These are phyloP conservation scores for Asterella californica DNA, from an alignment of 225 moss, liverwort and hornwort genomes.

Conservation along the genomic window DNA sequence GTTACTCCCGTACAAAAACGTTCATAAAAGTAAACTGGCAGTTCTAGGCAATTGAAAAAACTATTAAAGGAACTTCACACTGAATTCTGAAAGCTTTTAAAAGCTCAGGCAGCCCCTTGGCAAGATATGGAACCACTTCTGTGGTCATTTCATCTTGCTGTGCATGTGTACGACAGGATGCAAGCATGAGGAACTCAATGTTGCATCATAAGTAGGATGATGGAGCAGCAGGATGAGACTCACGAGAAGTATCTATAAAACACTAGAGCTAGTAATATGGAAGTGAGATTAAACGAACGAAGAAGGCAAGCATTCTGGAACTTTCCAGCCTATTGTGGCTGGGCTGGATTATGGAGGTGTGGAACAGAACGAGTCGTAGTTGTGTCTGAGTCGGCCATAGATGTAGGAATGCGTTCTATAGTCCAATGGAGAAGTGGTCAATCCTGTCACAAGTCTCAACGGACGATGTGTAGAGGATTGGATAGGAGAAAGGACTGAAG, in stretches of 20 bases:
- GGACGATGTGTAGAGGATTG: not conserved
- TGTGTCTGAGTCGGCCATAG: not conserved
- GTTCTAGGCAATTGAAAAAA: no score
- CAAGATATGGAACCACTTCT: no score
- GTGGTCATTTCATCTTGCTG: no score
- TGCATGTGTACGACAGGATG: no score
- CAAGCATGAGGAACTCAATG: not conserved
- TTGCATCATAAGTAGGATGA: not conserved
- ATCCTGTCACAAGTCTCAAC: constrained; percentile 5
- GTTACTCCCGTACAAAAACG: no score
- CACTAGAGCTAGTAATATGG: not conserved
- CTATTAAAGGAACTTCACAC: no score
- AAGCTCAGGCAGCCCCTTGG: no score
- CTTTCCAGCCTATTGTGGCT: constrained; percentile 8
- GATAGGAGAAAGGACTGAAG: constrained; percentile 2
- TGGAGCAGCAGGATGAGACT: no score
- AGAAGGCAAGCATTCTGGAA: not conserved
- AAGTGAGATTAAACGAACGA: not conserved
- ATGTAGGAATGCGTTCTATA: not conserved
- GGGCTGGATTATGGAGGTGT: not conserved
- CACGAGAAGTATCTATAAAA: not conserved
- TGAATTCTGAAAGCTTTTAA: no score
- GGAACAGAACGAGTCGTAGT: constrained; percentile 3
- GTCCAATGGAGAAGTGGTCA: not conserved
- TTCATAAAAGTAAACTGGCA: no score